These are phyloP conservation scores for Psilocybe cyanescens DNA, from an alignment of 768 basidiomycete species.

Conservation along the genomic window DNA sequence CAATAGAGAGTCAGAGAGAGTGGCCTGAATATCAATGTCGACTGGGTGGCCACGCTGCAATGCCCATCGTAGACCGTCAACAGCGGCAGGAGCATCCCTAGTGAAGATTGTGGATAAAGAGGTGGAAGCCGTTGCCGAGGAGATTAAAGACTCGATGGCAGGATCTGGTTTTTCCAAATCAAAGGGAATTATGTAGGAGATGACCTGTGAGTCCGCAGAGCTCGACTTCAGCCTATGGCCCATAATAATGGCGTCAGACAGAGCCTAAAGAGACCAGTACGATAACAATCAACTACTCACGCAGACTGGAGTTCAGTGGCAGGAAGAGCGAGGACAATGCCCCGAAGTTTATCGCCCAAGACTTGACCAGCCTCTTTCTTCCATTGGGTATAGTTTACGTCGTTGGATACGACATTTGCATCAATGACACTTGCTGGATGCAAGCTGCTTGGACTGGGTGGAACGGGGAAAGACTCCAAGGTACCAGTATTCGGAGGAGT, in stretches of 20 bases:
- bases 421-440: constrained; percentile 70
- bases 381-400: constrained; percentile 51
- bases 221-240: constrained; percentile 20
- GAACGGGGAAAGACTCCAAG: constrained; percentile 67
- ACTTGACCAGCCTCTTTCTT: constrained; percentile 51
- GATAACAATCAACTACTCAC: constrained; percentile 35
- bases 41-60: constrained; percentile 64
- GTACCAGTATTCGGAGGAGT: constrained; percentile 70
- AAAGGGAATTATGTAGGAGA: constrained; percentile 69
- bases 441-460: constrained; percentile 69
- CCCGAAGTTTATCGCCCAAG: constrained; percentile 49
- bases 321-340: constrained; percentile 60
- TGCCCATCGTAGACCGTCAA: constrained; percentile 68
- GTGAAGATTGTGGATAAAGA: constrained; percentile 64
- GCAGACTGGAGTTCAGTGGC: constrained; percentile 45
- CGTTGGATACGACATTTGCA: constrained; percentile 57
- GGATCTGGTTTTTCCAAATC: constrained; percentile 50
- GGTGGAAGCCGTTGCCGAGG: constrained; percentile 43
- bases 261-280: neutral
- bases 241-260: neutral
- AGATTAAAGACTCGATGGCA: constrained; percentile 40
- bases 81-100: constrained; percentile 47
- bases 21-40: constrained; percentile 69
- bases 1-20: constrained; percentile 54
- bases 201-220: constrained; percentile 37